Conservation (phyloP, 1,139 yeast genomes). For the Candida pseudoviswanathii region DNA sequence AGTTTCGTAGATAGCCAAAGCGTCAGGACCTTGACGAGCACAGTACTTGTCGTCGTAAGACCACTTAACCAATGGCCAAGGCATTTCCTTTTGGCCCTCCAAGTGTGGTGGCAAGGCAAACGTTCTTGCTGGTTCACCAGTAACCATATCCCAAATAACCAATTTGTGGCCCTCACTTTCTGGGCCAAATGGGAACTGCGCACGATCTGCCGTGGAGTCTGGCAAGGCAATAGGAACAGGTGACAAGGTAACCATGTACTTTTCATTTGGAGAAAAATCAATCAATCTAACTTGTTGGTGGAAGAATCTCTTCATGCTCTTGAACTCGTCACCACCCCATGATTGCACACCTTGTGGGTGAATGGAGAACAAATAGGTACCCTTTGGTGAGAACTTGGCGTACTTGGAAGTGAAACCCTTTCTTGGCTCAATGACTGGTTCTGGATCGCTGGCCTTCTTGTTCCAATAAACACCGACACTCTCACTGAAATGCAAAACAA, state of each 20-base stretch:
- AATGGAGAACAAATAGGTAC: constrained; percentile 82
- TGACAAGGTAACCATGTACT: constrained; percentile 86
- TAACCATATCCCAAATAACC: constrained; percentile 88
- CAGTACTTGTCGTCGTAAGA: constrained; percentile 90
- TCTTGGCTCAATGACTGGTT: constrained; percentile 76
- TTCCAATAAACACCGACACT: constrained; percentile 88
- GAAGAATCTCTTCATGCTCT: constrained; percentile 72
- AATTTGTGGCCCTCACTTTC: constrained; percentile 92
- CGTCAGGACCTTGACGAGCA: constrained; percentile 95
- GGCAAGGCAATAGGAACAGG: constrained; percentile 80
- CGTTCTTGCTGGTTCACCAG: constrained; percentile 84
- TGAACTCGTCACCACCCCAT: constrained; percentile 91
- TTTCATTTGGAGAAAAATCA: constrained; percentile 92
- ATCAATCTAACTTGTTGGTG: constrained; percentile 90
- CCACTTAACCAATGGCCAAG: constrained; percentile 99
- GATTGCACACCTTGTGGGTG: constrained; percentile 95
- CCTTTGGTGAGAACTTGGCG: constrained; percentile 91
- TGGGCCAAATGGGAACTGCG: constrained; percentile 78
- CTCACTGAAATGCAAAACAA: constrained; percentile 77
- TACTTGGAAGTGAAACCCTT: constrained; percentile 84
- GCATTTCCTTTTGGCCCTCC: constrained; percentile 71
- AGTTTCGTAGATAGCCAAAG: constrained; percentile 82
- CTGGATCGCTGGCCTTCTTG: constrained; percentile 74
- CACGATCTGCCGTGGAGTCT: constrained; percentile 63
- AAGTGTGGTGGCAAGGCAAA: constrained; percentile 86